Base-by-base conservation (phyloP, 2,329 filamentous ascomycete species). In the Rhexocercosporidium sp. region DNA sequence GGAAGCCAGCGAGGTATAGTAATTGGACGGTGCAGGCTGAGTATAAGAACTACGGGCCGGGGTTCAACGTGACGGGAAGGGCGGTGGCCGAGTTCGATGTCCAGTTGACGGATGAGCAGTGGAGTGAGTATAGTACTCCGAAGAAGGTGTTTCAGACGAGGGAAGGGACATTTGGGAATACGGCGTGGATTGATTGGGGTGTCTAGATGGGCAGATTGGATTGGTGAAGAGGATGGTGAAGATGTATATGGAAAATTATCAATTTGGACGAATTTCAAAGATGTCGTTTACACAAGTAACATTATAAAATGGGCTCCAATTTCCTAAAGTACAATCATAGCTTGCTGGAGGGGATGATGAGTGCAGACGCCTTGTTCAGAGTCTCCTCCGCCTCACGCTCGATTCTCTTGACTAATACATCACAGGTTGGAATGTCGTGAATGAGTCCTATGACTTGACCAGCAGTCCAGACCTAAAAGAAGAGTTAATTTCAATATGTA, bases 391-490 rank as follows among this genome's bases (percentile, higher is more conserved):
- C 92, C 78, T 95, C 92, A 77, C 84, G 89, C 82, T 94, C 92
- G 73, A 96, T 94, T 66, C 92, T 86, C 72, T 83, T 83, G 11
- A 94, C 81, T 29, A 96, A 81, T 0, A 82, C 88, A 56, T 86
- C 85, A 76, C 92, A 95, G 0, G 90, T 92, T 9, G 92, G 92
- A 64, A 94, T 92, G 74, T 96, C 92, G 73, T 95, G 88, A 69
- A 96, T 96, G 65, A 96, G 79, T 6, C 92, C 92, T 72, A 99
- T 97, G 72, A 98, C 95, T 79, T 97, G 95, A 12, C 96, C 96
- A 9, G 95, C 94, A 22, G 96, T 98, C 96, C 96, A 99, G 46
- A 97, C 92, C 92, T 95, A 74, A 46, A 1, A 37, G 56, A 39
- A 70, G 18, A 73, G 68, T 44, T 70, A 51, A 49, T 66, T 34